These are phyloP conservation scores for Nannizziopsis arthrosporioides DNA, from an alignment of 2,329 filamentous ascomycete species.

Conservation along the genomic window DNA sequence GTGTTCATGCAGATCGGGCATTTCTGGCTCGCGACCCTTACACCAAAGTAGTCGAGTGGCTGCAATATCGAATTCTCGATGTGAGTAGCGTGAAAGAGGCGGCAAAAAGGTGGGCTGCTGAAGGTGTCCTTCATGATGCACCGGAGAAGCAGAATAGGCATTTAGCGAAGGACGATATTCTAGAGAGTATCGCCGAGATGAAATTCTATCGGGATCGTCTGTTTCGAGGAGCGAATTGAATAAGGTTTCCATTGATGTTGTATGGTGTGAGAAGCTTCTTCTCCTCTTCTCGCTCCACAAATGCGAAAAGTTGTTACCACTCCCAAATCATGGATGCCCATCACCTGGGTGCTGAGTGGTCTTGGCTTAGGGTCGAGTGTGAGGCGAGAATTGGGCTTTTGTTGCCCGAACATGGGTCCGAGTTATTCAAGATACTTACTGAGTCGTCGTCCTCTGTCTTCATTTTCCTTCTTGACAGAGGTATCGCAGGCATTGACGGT, in stretches of 20 bases:
- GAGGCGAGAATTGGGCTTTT: no score
- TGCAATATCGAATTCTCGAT: slow-evolving; percentile 86
- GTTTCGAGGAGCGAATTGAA: slow-evolving; percentile 37
- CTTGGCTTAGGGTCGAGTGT: no score
- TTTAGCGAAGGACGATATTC: slow-evolving; percentile 75
- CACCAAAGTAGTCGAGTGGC: slow-evolving; percentile 56
- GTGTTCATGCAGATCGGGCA: slow-evolving; percentile 74
- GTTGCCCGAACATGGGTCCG: no score
- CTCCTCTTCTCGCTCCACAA: background rate
- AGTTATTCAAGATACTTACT: no score
- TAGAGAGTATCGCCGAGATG: slow-evolving; percentile 91
- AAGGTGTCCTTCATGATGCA: slow-evolving; percentile 47
- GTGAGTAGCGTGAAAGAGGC: slow-evolving; percentile 90
- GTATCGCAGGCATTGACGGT: no score
- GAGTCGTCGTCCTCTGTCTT: background rate
- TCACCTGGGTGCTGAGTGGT: no score
- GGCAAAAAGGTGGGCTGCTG: slow-evolving; percentile 63
- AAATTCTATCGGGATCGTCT: slow-evolving; percentile 64
- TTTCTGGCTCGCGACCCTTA: slow-evolving; percentile 72
- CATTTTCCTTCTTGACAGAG: background rate
- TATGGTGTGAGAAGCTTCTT: background rate
- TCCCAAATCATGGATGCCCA: no score
- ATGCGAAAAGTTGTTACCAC: no score
- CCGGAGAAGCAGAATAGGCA: slow-evolving; percentile 67
- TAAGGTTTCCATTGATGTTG: no score